A percentile compares a stretch with the other conserved stretches of the same genome.
Evolutionary conservation across 805 yeast genomes (phyloP).

Genomic region (Pichia membranifaciens): DNA sequence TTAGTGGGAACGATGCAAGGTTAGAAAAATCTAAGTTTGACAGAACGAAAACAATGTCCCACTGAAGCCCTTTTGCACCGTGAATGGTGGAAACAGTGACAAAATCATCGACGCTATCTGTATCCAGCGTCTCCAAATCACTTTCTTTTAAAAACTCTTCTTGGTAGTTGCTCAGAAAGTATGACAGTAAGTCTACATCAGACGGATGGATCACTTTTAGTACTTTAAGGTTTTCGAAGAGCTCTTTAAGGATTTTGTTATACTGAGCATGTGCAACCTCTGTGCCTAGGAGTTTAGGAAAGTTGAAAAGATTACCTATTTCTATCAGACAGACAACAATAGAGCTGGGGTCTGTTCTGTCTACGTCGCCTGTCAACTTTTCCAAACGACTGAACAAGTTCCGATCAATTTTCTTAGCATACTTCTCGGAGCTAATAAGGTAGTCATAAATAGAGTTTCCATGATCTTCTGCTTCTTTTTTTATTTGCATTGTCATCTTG

Average conservation of each 20-base stretch:
- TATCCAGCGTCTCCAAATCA: slow-evolving; percentile 13
- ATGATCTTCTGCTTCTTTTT: slow-evolving; percentile 15
- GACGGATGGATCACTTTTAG: slow-evolving; percentile 20
- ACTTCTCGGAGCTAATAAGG: slow-evolving; percentile 11
- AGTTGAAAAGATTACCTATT: slow-evolving; percentile 32
- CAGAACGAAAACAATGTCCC: slow-evolving; percentile 58
- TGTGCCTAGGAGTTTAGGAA: slow-evolving; percentile 26
- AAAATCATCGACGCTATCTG: slow-evolving; percentile 16
- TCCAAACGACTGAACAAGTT: not conserved
- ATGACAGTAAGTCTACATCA: slow-evolving; percentile 31
- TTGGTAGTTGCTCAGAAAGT: slow-evolving; percentile 36
- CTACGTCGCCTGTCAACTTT: slow-evolving; percentile 12
- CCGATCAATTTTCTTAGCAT: slow-evolving; percentile 8
- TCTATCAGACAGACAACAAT: slow-evolving; percentile 32
- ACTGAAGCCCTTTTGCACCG: slow-evolving; percentile 69
- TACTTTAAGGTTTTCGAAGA: slow-evolving; percentile 31
- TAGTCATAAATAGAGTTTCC: slow-evolving; percentile 23
- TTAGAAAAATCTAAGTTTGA: slow-evolving; percentile 4
- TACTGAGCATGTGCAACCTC: slow-evolving; percentile 14
- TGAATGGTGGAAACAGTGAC: slow-evolving; percentile 64
- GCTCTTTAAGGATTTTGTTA: slow-evolving; percentile 30
- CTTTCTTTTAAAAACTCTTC: slow-evolving; percentile 22
- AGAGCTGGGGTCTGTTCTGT: slow-evolving; percentile 31
- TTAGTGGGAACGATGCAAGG: not conserved
- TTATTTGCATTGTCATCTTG: slow-evolving; percentile 17